Base-by-base conservation (phyloP, 2,329 filamentous ascomycete genomes). In the Xylaria sp. region DNA sequence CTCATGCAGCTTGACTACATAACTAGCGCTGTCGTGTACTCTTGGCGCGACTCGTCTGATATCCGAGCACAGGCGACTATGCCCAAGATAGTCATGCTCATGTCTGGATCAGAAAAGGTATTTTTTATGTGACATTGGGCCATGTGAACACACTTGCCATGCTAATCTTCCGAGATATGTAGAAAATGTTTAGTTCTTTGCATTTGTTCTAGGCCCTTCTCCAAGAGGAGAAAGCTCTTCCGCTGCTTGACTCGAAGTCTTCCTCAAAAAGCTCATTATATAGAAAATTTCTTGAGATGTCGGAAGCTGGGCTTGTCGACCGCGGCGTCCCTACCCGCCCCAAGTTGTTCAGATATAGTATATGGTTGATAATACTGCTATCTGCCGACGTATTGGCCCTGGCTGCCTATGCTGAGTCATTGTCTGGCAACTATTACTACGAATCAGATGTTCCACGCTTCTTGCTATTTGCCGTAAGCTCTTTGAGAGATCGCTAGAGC, bases 381-480 rank as follows among this genome's bases (percentile, higher is more conserved):
- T 80, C 81, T 4, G 70, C 82, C 41, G 75, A 80, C 59, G 73
- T 81, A 45, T 74, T 85, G 36, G 80, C 78, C 36, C 74, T 83
- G 4, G 76, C 78, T 53, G 82, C 79, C 23, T 84, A 82, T 69
- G 76, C 80, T 12, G 56, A 82, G 15, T 80, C 81, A 2, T 67
- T 83, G 15, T 78, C 78, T 18, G 72, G 73, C 18, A 66, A 69
- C 18, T 59, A 65, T 43, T 75, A 74, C 53, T 73, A 76, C 63
- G 75, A 76, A 55, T 72, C 75, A 4, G 80, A 80, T 4, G 78
- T 80, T 4, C 77, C 78, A 2, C 81, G 79, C 41, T 83, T 85
- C 68, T 76, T 84, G 50, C 80, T 84, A 68, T 85, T 85, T 65
- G 79, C 83, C 41, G 84, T 86, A 72, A 76, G 82, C 72, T 73